Evolutionary conservation across 768 basidiomycete genomes (phyloP), one percentile per base, ranked within the genome.

Genomic region (Amanita polypyramis): DNA sequence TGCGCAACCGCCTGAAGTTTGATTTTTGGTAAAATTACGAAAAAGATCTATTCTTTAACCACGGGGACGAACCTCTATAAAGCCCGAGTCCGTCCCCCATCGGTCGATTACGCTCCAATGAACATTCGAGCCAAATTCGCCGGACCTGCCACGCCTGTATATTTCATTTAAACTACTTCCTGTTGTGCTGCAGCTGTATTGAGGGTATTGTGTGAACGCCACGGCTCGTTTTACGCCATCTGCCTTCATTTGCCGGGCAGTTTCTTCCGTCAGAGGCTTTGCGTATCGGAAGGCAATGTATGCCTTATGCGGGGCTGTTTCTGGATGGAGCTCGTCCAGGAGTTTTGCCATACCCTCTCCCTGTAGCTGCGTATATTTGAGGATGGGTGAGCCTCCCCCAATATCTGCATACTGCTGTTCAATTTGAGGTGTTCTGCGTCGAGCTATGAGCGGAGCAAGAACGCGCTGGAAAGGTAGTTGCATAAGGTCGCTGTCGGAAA

Each of bases 31-130:
- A 11, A 34, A 39, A 35, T 46, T n/a, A 35, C 43, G 8, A 11
- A 17, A 21, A 14, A 17, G 15, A 25, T 11, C 14, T 45, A 19
- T 34, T 37, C 15, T 5, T 27, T 8, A 27, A 17, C 14, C 37
- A 15, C 21, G 12, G 29, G 19, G 34, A 38, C 49, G 30, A 44
- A 92, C 95, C 74, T 98, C 91, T 51, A 99, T 76, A 58, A 98
- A 87, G 3, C 96, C 96, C 4, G 85, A 74, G 62, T 99, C 89
- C 8, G 90, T 91, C 7, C 92, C 93, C 96, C 96, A 99, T 21
- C 96, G 78, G 67, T 99, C 96, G 59, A 99, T 86, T 5, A 98
- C 93, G 61, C 89, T 95, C 96, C 96, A 99, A 58, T 91, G 77
- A 19, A 99, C 75, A 55, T 67, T 70, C 8, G 32, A 41, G 43